These are phyloP conservation scores for Plantago ovata DNA, from an alignment of 257 asterid species.

Conservation along the genomic window DNA sequence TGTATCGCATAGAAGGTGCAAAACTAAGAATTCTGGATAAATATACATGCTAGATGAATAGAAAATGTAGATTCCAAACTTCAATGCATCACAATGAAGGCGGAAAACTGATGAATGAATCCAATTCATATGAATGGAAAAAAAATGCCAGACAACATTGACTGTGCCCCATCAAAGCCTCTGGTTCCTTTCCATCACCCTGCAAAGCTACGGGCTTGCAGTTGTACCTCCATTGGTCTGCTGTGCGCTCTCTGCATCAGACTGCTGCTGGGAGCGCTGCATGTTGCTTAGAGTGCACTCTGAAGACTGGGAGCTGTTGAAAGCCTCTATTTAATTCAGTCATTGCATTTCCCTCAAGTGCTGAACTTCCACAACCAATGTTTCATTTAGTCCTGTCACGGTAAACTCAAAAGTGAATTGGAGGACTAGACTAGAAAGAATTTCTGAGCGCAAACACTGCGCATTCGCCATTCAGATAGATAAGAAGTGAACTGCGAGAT, in stretches of 20 bases:
- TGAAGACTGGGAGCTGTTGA: constrained; percentile 51
- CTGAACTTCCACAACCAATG: constrained; percentile 54
- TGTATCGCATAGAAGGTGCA: constrained; percentile 17
- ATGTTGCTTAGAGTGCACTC: constrained; percentile 27
- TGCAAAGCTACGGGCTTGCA: constrained; percentile 25
- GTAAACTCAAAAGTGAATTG: not conserved
- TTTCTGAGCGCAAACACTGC: not conserved
- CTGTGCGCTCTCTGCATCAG: no score
- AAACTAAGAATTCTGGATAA: no score
- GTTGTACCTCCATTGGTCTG: constrained; percentile 30
- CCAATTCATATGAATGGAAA: constrained; percentile 12
- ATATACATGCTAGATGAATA: no score
- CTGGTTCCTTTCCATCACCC: no score
- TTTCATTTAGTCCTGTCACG: constrained; percentile 53
- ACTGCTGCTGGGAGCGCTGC: constrained; percentile 39
- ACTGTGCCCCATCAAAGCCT: no score
- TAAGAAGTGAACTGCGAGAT: not conserved
- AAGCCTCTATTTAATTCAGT: constrained; percentile 19
- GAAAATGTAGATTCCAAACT: no score
- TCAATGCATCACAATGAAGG: no score
- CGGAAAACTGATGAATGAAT: constrained; percentile 34
- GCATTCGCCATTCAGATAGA: no score
- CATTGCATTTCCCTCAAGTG: constrained; percentile 53
- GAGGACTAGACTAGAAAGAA: not conserved
- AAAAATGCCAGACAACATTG: no score